phyloP scores from a whole-genome alignment of 1,284 basidiomycete genomes.

The Pseudomicrostroma phylloplanum region DNA sequence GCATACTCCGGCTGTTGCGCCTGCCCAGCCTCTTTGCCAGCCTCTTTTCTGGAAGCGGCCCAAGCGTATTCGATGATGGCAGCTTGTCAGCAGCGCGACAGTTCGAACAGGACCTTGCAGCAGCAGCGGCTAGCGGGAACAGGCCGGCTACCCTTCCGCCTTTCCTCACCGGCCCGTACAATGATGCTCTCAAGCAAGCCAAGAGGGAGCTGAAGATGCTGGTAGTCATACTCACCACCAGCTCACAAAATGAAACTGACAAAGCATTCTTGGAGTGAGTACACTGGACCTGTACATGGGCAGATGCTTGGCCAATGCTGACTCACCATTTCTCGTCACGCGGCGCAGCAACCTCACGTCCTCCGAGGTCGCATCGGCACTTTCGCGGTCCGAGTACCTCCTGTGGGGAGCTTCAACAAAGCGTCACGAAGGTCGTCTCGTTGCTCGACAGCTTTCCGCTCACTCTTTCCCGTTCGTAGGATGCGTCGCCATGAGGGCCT shows the following conservation, averaged over 20 bases:
- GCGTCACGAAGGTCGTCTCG: not conserved
- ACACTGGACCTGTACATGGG: no score
- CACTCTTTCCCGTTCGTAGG: not conserved
- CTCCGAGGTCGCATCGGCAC: not conserved
- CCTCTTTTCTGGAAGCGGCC: not conserved
- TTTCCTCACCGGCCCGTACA: conserved; percentile 5
- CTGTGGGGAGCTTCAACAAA: not conserved
- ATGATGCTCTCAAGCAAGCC: not conserved
- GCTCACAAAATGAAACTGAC: not conserved
- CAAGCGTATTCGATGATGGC: not conserved
- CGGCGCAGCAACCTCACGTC: not conserved
- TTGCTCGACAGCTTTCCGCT: not conserved
- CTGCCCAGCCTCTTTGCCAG: conserved; percentile 1
- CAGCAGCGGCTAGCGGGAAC: not conserved
- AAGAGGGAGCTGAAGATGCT: conserved; percentile 2
- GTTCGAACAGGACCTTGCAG: not conserved
- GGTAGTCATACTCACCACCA: not conserved
- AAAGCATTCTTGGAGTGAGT: no score
- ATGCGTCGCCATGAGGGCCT: not conserved
- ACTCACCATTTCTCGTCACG: not conserved
- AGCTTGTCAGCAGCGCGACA: not conserved
- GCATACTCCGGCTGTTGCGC: not conserved
- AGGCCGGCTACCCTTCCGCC: not conserved
- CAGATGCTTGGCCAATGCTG: not conserved
- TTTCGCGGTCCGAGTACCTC: not conserved